Evolutionary conservation across 2,329 filamentous ascomycete species (phyloP), one percentile per base, ranked within the genome.

Genomic region (Fusarium neocosmosporiellum): DNA sequence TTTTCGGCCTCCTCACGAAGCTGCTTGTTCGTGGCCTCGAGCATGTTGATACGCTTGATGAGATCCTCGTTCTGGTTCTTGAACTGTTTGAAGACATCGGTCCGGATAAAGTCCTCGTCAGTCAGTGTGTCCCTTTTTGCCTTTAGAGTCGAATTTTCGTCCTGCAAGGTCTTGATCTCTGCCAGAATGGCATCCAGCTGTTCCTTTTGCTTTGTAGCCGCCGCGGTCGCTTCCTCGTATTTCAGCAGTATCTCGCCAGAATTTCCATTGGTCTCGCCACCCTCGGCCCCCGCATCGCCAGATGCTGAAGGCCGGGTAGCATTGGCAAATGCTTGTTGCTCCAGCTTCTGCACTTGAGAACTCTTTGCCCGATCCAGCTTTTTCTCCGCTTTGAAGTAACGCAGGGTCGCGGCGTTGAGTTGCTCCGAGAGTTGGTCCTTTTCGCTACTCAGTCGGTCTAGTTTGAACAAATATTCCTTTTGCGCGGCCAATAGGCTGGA

Each of bases 311-410:
- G 81, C 90, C 68, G 88, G 83, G 88, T 86, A 8, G 88, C 90
- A 65, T 92, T 92, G 66, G 93, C 88, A 59, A 95, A 89, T 34
- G 95, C 95, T 83, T 98, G 94, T 77, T 94, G 93, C 81, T 98
- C 96, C 67, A 99, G 84, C 80, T 97, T 98, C 70, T 95, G 93
- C 2, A 98, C 95, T 65, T 97, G 95, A 18, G 91, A 85, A 79
- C 96, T 99, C 82, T 94, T 96, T 27, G 93, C 90, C 48, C 96
- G 91, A 80, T 99, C 96, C 60, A 98, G 86, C 80, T 95, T 96
- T 85, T 97, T 97, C 81, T 99, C 96, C 0, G 96, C 96, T 75
- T 97, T 94, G 85, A 98, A 94, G 79, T 97, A 98, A 73, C 96
- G 90, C 67, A 97, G 86, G 7, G 95, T 97, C 18, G 96, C 96